Percentiles rank a stretch among this genome's conserved stretches.
Evolutionary conservation across 371 early-diverging fungal species (phyloP).

Genomic region (Fennellomyces sp.): DNA sequence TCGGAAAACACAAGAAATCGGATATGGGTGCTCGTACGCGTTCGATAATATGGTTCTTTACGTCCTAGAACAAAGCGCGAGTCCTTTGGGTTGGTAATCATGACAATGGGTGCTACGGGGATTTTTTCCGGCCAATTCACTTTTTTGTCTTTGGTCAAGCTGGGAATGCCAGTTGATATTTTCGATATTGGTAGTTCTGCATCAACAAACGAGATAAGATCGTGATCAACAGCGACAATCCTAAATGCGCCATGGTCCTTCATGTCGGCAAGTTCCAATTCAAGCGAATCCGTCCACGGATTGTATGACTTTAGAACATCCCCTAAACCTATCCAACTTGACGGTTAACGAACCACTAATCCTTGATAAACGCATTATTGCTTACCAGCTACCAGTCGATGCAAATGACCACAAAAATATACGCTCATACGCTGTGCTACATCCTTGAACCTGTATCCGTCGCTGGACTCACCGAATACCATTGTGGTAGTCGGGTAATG

Average conservation of each 20-base stretch:
- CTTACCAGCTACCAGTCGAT: constrained; percentile 69
- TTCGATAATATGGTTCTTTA: constrained; percentile 71
- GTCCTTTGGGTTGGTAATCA: constrained; percentile 91
- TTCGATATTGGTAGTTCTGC: constrained; percentile 55
- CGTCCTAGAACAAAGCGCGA: constrained; percentile 68
- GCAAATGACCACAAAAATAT: constrained; percentile 89
- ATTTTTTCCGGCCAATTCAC: constrained; percentile 24
- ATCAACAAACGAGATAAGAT: constrained; percentile 83
- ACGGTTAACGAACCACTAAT: no score
- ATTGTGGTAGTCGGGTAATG: constrained; percentile 90
- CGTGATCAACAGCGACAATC: constrained; percentile 86
- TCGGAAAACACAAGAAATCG: constrained; percentile 44
- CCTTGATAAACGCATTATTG: no score
- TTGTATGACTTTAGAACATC: constrained; percentile 66
- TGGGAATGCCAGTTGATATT: neutral
- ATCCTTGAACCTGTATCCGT: constrained; percentile 61
- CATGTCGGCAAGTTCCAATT: constrained; percentile 88
- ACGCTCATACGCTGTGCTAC: constrained; percentile 66
- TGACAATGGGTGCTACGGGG: constrained; percentile 66
- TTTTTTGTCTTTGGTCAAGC: constrained; percentile 9
- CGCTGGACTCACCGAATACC: constrained; percentile 65
- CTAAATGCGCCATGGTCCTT: constrained; percentile 83
- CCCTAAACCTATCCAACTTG: constrained; percentile 68
- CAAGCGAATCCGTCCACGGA: constrained; percentile 62
- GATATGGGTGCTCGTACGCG: constrained; percentile 67